Base-by-base conservation (phyloP, 2,329 filamentous ascomycete species). In the Colletotrichum sp. region DNA sequence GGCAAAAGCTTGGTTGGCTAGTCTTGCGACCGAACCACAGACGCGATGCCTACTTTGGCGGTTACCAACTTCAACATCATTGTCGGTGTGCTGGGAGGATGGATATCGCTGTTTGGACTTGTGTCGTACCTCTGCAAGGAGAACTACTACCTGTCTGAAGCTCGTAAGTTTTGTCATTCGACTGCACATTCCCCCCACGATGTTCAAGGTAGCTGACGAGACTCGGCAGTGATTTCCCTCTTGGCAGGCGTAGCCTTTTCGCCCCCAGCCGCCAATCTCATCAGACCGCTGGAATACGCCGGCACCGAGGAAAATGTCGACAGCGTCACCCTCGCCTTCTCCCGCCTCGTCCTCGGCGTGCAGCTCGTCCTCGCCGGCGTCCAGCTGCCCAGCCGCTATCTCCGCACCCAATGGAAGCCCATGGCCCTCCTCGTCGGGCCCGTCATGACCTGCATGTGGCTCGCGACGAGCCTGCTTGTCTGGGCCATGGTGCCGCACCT, bases 51-150 rank as follows among this genome's bases (percentile, higher is more conserved):
- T 60, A 84, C 83, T 28, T 75, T 86, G 34, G 83, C 82, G 7
- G 61, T 84, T 36, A 76, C 71, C 55, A 76, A 76, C 83, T 98
- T 98, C 89, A 98, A 98, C 85, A 94, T 97, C 78, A 91, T 96
- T 71, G 92, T 95, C 82, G 93, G 94, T 69, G 91, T 95, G 9
- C 85, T 98, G 14, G 96, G 96, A 16, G 96, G 95, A 3, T 98
- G 98, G 86, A 93, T 98, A 77, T 95, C 95, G 0, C 79, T 98
- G n/a, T 98, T 98, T 81, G 96, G 95, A 5, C 87, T 98, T 59
- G 95, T 98, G 1, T 98, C 95, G 1, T 98, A 96, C 82, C 90
- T 98, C 21, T 90, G 95, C 82, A 98, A 98, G 82, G 96, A 98
- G 86, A 94, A 92, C 74, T 96, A 95, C 82, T 98, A 98, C 83